A percentile compares a stretch with the other conserved stretches of the same genome.
phyloP scores from a whole-genome alignment of 169 alveolate genomes.

The Eimeria falciformis region DNA sequence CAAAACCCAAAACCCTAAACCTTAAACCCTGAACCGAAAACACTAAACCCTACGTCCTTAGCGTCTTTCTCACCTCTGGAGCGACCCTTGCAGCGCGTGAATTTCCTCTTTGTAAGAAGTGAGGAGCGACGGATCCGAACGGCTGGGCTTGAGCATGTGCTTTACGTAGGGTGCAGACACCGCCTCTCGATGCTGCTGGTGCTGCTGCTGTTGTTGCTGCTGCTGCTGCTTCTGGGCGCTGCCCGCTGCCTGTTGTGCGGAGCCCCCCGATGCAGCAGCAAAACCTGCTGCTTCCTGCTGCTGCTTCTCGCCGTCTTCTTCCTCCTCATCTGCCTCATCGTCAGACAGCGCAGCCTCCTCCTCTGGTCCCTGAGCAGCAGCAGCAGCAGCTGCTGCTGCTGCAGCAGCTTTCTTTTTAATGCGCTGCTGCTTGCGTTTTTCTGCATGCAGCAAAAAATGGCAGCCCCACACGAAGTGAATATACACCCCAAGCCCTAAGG shows the following conservation, averaged over 20 bases:
- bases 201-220: conserved; percentile 48
- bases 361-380: conserved; percentile 63
- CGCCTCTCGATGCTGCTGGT: conserved; percentile 70
- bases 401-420: conserved; percentile 58
- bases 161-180: conserved; percentile 75
- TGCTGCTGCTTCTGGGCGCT: conserved; percentile 38
- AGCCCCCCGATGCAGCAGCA: conserved; percentile 43
- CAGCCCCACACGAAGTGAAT: not conserved
- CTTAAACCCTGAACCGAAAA: not conserved
- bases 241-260: conserved; percentile 41
- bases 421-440: conserved; percentile 72
- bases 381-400: conserved; percentile 67
- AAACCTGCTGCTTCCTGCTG: conserved; percentile 36
- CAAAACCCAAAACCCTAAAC: not conserved
- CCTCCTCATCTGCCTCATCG: conserved; percentile 74
- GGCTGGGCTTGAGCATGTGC: conserved; percentile 76
- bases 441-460: not conserved
- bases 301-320: conserved; percentile 41
- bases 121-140: conserved; percentile 79
- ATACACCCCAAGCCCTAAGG: not conserved
- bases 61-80: conserved; percentile 61
- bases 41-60: not conserved
- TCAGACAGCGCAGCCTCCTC: conserved; percentile 80
- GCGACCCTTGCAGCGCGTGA: conserved; percentile 77
- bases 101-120: conserved; percentile 74